phyloP scores from a whole-genome alignment of 1,284 basidiomycete genomes.

The Trichosporon coremiiforme region DNA sequence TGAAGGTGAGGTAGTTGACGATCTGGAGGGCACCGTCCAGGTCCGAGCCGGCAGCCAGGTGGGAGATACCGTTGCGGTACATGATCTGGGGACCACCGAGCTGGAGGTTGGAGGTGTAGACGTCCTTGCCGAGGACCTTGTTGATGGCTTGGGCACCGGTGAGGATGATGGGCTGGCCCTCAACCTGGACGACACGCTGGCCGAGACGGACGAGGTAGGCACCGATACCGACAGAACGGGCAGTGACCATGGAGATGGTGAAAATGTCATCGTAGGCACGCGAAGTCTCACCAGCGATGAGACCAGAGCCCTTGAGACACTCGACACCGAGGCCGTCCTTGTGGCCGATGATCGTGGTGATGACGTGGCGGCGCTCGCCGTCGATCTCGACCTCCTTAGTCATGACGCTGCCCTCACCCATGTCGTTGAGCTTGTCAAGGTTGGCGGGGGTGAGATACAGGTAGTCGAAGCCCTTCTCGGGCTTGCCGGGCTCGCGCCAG shows the following conservation, averaged over 20 bases:
- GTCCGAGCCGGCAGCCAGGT: conserved; percentile 91
- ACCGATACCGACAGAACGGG: conserved; percentile 98
- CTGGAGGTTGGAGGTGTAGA: conserved; percentile 98
- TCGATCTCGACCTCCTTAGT: conserved; percentile 82
- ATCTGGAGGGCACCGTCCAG: conserved; percentile 91
- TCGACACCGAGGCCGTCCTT: conserved; percentile 99
- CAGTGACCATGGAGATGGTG: conserved; percentile 98
- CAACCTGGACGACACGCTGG: conserved; percentile 97
- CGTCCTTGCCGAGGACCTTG: conserved; percentile 98
- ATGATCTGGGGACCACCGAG: conserved; percentile 99
- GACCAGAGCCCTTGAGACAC: conserved; percentile 90
- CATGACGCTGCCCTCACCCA: conserved; percentile 74
- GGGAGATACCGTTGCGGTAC: conserved; percentile 99
- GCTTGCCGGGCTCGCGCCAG: conserved; percentile 77
- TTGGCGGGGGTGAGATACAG: conserved; percentile 90
- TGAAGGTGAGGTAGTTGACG: conserved; percentile 91
- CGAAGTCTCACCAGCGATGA: conserved; percentile 98
- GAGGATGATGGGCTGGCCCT: conserved; percentile 98
- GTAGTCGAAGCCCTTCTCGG: conserved; percentile 96
- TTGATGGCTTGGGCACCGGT: conserved; percentile 97
- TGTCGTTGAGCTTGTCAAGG: conserved; percentile 77
- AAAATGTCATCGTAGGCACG: conserved; percentile 99
- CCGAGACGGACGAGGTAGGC: conserved; percentile 98
- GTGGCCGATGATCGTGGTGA: conserved; percentile 93
- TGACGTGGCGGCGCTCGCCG: conserved; percentile 86